These are phyloP conservation scores for Uromyces viciae-fabae DNA, from an alignment of 1,284 basidiomycete genomes.

Conservation along the genomic window DNA sequence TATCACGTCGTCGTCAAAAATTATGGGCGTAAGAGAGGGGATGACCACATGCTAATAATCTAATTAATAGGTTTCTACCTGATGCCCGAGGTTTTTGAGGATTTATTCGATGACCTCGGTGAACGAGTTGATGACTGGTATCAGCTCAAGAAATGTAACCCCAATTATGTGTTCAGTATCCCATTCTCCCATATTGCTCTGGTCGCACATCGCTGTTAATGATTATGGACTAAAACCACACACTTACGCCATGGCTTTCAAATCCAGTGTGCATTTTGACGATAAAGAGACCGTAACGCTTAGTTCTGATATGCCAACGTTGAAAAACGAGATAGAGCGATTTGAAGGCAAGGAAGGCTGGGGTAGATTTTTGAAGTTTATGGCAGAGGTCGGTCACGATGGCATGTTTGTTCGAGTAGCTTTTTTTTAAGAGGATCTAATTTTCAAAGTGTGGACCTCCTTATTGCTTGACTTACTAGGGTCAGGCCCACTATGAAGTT, in stretches of 20 bases:
- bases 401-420: background rate
- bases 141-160: constrained; percentile 45
- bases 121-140: constrained; percentile 45
- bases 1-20: background rate
- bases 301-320: constrained; percentile 57
- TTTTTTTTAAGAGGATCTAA: background rate
- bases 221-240: no score
- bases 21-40: background rate
- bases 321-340: constrained; percentile 58
- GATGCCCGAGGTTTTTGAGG: constrained; percentile 44
- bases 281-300: constrained; percentile 58
- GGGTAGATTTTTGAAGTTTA: constrained; percentile 55
- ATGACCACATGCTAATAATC: background rate
- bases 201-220: background rate
- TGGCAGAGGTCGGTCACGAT: constrained; percentile 54
- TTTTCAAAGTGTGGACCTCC: no score
- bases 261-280: constrained; percentile 56
- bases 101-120: constrained; percentile 41
- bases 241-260: background rate
- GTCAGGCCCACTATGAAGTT: constrained; percentile 43
- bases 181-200: background rate
- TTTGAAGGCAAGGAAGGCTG: constrained; percentile 59
- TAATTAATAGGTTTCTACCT: constrained; percentile 41
- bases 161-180: constrained; percentile 47
- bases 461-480: no score